Percentiles rank a stretch among this genome's conserved stretches.
These are phyloP conservation scores for Paramecium primaurelia DNA, from an alignment of 73 alveolate species.

Conservation along the genomic window DNA sequence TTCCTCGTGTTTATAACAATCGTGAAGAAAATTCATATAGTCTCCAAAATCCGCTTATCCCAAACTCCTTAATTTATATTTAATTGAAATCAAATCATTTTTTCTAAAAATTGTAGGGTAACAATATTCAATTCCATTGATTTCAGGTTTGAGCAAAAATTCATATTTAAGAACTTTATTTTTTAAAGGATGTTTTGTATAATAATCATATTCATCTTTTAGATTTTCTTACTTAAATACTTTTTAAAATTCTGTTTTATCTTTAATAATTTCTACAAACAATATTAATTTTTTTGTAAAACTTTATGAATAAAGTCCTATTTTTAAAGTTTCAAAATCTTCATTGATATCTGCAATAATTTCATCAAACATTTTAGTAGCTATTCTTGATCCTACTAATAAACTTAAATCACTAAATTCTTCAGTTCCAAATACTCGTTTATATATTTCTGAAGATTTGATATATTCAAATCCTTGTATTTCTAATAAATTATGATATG, in stretches of 20 bases:
- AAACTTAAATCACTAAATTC: constrained; percentile 68
- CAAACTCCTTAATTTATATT: constrained; percentile 56
- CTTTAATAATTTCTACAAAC: constrained; percentile 73
- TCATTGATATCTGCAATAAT: constrained; percentile 66
- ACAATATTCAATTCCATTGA: constrained; percentile 75
- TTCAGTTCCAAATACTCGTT: constrained; percentile 86
- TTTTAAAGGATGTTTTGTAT: constrained; percentile 50
- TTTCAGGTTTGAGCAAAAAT: constrained; percentile 65
- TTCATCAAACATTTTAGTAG: constrained; percentile 76
- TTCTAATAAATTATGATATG: constrained; percentile 93
- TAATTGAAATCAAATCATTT: constrained; percentile 76
- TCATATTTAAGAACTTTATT: constrained; percentile 68
- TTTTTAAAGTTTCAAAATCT: constrained; percentile 63
- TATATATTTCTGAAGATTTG: constrained; percentile 85
- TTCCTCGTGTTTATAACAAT: constrained; percentile 75
- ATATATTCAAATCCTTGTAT: constrained; percentile 92
- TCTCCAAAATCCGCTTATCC: constrained; percentile 75
- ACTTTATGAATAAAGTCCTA: constrained; percentile 80
- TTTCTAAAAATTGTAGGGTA: constrained; percentile 73
- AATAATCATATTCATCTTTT: neutral
- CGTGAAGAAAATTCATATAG: constrained; percentile 83
- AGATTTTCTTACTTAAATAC: constrained; percentile 48
- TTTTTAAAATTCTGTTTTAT: constrained; percentile 54
- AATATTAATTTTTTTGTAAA: constrained; percentile 61
- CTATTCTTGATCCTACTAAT: constrained; percentile 61